phyloP scores from a whole-genome alignment of 139 green algal genomes.

The Axilococcus clingmanii region DNA sequence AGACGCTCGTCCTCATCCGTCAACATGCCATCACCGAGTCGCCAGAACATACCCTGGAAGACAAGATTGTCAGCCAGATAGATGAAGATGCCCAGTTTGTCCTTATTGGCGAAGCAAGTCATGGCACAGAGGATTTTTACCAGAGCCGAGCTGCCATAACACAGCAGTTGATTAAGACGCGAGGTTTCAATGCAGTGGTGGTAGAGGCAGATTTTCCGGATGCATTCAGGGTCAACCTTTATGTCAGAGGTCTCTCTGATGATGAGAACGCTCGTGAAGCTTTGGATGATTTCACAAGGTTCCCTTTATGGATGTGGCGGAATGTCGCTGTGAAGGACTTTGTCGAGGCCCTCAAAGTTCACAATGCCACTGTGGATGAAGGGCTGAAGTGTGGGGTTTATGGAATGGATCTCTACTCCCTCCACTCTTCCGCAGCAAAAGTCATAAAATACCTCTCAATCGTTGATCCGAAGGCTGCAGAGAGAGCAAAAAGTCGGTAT shows the following conservation, averaged over 20 bases:
- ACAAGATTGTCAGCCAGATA: too few relatives aligned
- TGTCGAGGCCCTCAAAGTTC: slow-evolving; percentile 26
- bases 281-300: slow-evolving; percentile 28
- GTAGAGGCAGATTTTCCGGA: slow-evolving; percentile 50
- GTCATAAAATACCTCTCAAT: slow-evolving; percentile 32
- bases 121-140: slow-evolving; percentile 60
- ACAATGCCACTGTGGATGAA: slow-evolving; percentile 20
- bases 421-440: slow-evolving; percentile 5
- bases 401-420: slow-evolving; percentile 43
- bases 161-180: slow-evolving; percentile 32
- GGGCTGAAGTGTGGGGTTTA: slow-evolving; percentile 25
- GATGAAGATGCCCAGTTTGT: slow-evolving; percentile 14
- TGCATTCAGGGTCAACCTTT: slow-evolving; percentile 38
- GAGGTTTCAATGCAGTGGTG: slow-evolving; percentile 18
- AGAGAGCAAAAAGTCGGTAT: slow-evolving; percentile 20
- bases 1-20: too few relatives aligned
- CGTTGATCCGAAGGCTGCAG: slow-evolving; percentile 27
- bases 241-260: slow-evolving; percentile 26
- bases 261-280: slow-evolving; percentile 21
- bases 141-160: slow-evolving; percentile 40
- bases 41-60: too few relatives aligned
- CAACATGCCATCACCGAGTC: too few relatives aligned
- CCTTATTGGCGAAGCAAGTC: slow-evolving; percentile 44
- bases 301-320: slow-evolving; percentile 32
- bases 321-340: slow-evolving; percentile 36